phyloP scores from a whole-genome alignment of 1,284 basidiomycete species.

The Boletus smithii region DNA sequence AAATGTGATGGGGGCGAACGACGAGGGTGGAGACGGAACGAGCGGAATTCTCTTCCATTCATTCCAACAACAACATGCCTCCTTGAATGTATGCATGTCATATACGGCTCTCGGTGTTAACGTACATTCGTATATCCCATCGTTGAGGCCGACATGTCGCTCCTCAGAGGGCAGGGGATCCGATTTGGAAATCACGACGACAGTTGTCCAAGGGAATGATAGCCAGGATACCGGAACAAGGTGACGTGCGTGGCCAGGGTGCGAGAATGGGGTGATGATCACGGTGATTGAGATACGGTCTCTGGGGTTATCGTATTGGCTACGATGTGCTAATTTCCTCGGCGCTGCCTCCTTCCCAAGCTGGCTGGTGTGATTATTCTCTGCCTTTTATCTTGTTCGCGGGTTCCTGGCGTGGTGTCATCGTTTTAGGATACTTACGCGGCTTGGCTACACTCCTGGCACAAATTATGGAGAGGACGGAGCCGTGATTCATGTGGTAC shows the following conservation, averaged over 20 bases:
- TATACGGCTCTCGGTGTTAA: too few relatives aligned
- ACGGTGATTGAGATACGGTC: constrained; percentile 14
- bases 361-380: too few relatives aligned
- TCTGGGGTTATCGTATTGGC: constrained; percentile 11
- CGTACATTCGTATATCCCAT: too few relatives aligned
- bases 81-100: not conserved
- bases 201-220: too few relatives aligned
- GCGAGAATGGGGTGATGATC: constrained; percentile 2
- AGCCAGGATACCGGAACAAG: too few relatives aligned
- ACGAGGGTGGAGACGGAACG: constrained; percentile 9
- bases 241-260: not conserved
- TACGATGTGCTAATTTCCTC: constrained; percentile 8
- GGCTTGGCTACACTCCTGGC: too few relatives aligned
- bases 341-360: constrained; percentile 21
- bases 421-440: too few relatives aligned
- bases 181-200: too few relatives aligned
- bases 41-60: constrained; percentile 23
- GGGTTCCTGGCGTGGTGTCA: not conserved
- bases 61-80: not conserved
- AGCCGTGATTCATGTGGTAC: constrained; percentile 1
- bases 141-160: too few relatives aligned
- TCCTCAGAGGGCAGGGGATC: too few relatives aligned
- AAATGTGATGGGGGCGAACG: constrained; percentile 18
- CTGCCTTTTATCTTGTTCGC: too few relatives aligned
- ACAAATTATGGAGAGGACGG: not conserved